phyloP scores from a whole-genome alignment of 768 basidiomycete genomes.

The Galerina marginata region DNA sequence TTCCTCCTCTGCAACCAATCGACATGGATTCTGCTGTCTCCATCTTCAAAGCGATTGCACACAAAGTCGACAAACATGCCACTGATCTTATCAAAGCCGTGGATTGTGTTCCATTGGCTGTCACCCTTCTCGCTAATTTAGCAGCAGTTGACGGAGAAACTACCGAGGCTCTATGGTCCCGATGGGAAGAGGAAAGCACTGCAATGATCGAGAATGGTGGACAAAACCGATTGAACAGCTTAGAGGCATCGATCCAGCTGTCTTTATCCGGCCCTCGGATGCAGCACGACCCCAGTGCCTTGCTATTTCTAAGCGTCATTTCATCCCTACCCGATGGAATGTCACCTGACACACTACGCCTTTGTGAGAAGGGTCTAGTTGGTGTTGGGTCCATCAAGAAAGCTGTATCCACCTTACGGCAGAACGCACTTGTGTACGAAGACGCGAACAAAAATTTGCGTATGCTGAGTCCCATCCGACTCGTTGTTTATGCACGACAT shows the following conservation, averaged over 20 bases:
- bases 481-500: constrained; percentile 26
- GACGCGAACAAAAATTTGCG: constrained; percentile 26
- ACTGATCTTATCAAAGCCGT: constrained; percentile 32
- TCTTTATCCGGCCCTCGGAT: constrained; percentile 36
- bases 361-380: constrained; percentile 24
- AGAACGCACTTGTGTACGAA: constrained; percentile 31
- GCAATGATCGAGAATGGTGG: constrained; percentile 32
- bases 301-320: constrained; percentile 31
- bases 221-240: constrained; percentile 31
- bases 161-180: constrained; percentile 31
- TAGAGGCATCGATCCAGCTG: constrained; percentile 36
- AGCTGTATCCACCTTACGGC: constrained; percentile 30
- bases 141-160: constrained; percentile 37
- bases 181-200: constrained; percentile 35
- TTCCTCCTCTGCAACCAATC: constrained; percentile 33
- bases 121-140: constrained; percentile 37
- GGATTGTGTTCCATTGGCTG: constrained; percentile 38
- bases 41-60: constrained; percentile 31
- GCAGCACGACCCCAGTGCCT: constrained; percentile 27
- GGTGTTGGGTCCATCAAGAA: constrained; percentile 27
- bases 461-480: constrained; percentile 34
- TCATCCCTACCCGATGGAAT: constrained; percentile 36
- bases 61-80: constrained; percentile 26
- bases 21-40: constrained; percentile 26
- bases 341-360: constrained; percentile 19